Conservation (phyloP, 179 eudicot genomes). For the Silene coronaria region DNA sequence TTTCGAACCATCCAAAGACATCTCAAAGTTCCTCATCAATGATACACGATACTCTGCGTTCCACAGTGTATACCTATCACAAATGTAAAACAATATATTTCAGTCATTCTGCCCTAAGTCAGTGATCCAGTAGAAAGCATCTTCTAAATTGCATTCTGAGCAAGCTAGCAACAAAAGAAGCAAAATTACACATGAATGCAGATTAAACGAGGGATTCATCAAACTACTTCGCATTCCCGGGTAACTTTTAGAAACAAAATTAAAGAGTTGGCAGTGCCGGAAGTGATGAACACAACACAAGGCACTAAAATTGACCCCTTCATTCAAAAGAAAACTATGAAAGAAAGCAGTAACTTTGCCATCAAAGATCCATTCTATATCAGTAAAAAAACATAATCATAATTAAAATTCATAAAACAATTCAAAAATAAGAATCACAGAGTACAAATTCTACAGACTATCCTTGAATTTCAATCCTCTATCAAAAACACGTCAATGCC, state of each 20-base stretch:
- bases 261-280: too few species aligned
- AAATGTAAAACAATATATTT: background rate
- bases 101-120: background rate
- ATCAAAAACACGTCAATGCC: background rate
- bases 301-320: too few species aligned
- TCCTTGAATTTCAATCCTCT: background rate
- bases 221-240: background rate
- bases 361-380: constrained; percentile 4
- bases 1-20: constrained; percentile 31
- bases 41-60: constrained; percentile 84
- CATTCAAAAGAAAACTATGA: background rate
- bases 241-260: background rate
- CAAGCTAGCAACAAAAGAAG: constrained; percentile 1
- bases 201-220: background rate
- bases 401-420: background rate
- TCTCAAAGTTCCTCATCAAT: constrained; percentile 68
- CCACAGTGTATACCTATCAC: constrained; percentile 75
- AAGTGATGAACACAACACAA: background rate
- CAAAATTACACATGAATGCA: constrained; percentile 4
- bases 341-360: too few species aligned
- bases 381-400: background rate
- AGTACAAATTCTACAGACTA: background rate
- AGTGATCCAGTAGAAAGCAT: background rate
- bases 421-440: background rate
- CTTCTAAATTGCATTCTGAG: constrained; percentile 1